phyloP scores from a whole-genome alignment of 139 green algal genomes.

The Chlamydomonas sphaeroides region DNA sequence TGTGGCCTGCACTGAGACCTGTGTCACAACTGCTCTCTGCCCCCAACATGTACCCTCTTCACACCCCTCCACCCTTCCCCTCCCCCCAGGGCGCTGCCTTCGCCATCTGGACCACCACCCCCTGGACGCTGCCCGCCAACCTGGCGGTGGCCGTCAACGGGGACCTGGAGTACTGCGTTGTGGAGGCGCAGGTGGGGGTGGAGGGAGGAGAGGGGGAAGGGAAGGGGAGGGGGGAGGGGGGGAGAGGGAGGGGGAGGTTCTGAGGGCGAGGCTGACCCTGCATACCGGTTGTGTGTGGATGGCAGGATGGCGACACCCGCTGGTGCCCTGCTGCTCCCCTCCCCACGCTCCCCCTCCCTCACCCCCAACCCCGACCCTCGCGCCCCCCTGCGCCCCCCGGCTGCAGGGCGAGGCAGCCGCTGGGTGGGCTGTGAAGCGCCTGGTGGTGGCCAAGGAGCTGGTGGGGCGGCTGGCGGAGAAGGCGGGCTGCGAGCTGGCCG shows the following conservation, averaged over 20 bases:
- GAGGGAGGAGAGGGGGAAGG: not conserved
- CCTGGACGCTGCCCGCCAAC: slow-evolving; percentile 99
- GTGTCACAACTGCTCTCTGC: not conserved
- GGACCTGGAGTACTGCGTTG: slow-evolving; percentile 90
- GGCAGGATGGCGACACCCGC: no score
- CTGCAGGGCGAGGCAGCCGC: slow-evolving; percentile 53
- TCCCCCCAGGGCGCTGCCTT: slow-evolving; percentile 58
- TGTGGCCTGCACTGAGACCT: no score
- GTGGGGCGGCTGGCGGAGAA: slow-evolving; percentile 75
- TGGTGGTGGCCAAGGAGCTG: slow-evolving; percentile 88
- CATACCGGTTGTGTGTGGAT: no score
- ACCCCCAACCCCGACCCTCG: no score
- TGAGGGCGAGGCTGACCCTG: no score
- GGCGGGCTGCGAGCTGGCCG: slow-evolving; percentile 64
- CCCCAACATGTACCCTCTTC: no score
- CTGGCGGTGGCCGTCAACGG: slow-evolving; percentile 95
- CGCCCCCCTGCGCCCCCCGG: no score
- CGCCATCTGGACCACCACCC: slow-evolving; percentile 99
- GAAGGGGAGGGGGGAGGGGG: no score
- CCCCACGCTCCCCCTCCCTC: not conserved
- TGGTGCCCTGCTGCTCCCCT: not conserved
- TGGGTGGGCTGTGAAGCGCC: slow-evolving; percentile 44
- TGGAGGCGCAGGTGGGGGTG: slow-evolving; percentile 58
- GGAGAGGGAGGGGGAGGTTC: no score
- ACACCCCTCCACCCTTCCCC: not conserved